These are phyloP conservation scores for Gilbertella persicaria DNA, from an alignment of 371 early-diverging fungal genomes.

Conservation along the genomic window DNA sequence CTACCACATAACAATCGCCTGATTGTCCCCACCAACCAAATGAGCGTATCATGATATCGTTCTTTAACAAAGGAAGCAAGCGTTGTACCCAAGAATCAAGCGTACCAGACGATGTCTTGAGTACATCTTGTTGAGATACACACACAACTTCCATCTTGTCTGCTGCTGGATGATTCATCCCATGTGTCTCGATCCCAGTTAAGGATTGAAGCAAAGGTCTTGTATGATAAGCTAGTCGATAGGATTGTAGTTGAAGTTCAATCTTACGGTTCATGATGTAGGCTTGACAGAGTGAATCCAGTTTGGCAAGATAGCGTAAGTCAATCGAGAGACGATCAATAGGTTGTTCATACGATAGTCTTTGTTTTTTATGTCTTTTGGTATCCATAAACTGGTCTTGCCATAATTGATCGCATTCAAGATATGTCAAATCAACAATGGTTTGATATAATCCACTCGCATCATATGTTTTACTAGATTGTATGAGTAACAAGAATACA, in stretches of 20 bases:
- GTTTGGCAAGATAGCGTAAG: constrained; percentile 46
- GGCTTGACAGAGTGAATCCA: constrained; percentile 51
- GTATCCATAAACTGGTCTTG: constrained; percentile 32
- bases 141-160: constrained; percentile 50
- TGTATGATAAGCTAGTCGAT: constrained; percentile 27
- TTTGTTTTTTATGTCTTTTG: not conserved
- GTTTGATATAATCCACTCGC: constrained; percentile 37
- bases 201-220: constrained; percentile 43
- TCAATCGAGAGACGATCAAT: constrained; percentile 37
- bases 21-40: constrained; percentile 53
- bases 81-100: constrained; percentile 36
- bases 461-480: constrained; percentile 35
- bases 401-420: constrained; percentile 43
- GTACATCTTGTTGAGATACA: constrained; percentile 42
- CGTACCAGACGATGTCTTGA: too few relatives aligned
- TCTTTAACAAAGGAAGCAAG: constrained; percentile 28
- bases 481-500: not conserved
- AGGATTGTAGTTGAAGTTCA: constrained; percentile 38
- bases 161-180: constrained; percentile 43
- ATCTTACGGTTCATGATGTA: constrained; percentile 50
- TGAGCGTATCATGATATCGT: constrained; percentile 43
- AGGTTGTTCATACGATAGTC: not conserved
- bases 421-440: constrained; percentile 37
- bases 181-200: constrained; percentile 34
- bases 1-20: constrained; percentile 50